Conservation (phyloP, 1,284 basidiomycete species). For the Boletus smithii region DNA sequence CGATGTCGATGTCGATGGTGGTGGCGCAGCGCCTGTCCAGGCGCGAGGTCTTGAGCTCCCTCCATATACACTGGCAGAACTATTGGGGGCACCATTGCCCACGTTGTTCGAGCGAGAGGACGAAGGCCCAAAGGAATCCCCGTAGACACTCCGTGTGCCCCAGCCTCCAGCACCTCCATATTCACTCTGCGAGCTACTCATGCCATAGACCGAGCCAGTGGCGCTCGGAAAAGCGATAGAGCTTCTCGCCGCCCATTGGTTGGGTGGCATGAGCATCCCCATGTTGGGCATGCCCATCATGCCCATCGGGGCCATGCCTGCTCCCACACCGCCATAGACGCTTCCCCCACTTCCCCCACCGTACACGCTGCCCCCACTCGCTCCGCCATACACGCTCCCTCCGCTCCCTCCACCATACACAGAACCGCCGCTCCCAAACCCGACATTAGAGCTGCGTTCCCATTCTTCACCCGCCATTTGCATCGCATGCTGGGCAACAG, state of each 20-base stretch:
- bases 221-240: conserved; percentile 48
- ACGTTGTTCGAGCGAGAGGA: too few species aligned
- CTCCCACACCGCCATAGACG: conserved; percentile 39
- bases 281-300: conserved; percentile 44
- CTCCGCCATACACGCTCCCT: conserved; percentile 28
- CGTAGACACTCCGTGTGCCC: conserved; percentile 64
- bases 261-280: conserved; percentile 38
- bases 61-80: conserved; percentile 20
- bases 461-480: conserved; percentile 78
- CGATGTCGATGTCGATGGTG: too few species aligned
- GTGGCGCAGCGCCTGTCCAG: conserved; percentile 21
- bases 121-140: conserved; percentile 59
- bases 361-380: conserved; percentile 37
- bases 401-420: conserved; percentile 35
- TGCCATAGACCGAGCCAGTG: conserved; percentile 51
- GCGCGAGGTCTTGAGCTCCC: conserved; percentile 28
- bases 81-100: conserved; percentile 5
- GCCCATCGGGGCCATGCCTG: conserved; percentile 33
- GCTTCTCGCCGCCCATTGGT: conserved; percentile 37
- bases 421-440: conserved; percentile 36
- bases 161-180: conserved; percentile 48
- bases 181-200: conserved; percentile 50
- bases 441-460: conserved; percentile 68
- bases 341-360: conserved; percentile 37
- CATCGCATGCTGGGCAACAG: conserved; percentile 83